phyloP scores from a whole-genome alignment of 2,329 filamentous ascomycete species.

The Cladosporium sp. region DNA sequence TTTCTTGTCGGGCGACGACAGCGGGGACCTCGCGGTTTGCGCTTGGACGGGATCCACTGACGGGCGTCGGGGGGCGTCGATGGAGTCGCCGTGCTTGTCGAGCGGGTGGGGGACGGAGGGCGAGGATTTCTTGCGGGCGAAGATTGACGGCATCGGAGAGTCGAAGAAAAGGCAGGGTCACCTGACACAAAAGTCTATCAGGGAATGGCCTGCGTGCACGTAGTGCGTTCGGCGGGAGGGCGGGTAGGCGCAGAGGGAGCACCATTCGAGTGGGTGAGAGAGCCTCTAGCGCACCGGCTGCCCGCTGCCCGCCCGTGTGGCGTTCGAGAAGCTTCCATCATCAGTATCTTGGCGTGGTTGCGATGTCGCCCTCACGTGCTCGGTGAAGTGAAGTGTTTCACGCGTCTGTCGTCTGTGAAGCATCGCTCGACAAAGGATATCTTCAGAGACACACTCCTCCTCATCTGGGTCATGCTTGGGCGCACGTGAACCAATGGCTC shows the following conservation, averaged over 20 bases:
- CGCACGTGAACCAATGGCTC: too few relatives aligned
- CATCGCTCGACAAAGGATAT: too few relatives aligned
- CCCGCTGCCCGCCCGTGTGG: too few relatives aligned
- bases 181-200: conserved; percentile 2
- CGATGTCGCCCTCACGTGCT: too few relatives aligned
- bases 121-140: conserved; percentile 19
- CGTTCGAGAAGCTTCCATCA: background rate
- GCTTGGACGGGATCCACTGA: conserved; percentile 10
- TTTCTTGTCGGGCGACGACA: conserved; percentile 19
- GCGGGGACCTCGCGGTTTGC: conserved; percentile 6
- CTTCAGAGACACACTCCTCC: too few relatives aligned
- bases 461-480: too few relatives aligned
- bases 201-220: conserved; percentile 7
- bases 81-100: background rate
- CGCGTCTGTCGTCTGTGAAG: too few relatives aligned
- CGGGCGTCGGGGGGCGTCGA: conserved; percentile 5
- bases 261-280: too few relatives aligned
- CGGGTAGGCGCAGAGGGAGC: background rate
- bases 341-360: too few relatives aligned
- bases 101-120: conserved; percentile 10
- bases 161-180: conserved; percentile 5
- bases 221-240: background rate
- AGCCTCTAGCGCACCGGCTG: too few relatives aligned
- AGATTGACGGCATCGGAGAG: conserved; percentile 17
- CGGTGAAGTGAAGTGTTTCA: too few relatives aligned